Percentiles rank a stretch among this genome's conserved stretches.
Evolutionary conservation across 2,329 filamentous ascomycete species (phyloP).

Genomic region (Bertia moriformis): DNA sequence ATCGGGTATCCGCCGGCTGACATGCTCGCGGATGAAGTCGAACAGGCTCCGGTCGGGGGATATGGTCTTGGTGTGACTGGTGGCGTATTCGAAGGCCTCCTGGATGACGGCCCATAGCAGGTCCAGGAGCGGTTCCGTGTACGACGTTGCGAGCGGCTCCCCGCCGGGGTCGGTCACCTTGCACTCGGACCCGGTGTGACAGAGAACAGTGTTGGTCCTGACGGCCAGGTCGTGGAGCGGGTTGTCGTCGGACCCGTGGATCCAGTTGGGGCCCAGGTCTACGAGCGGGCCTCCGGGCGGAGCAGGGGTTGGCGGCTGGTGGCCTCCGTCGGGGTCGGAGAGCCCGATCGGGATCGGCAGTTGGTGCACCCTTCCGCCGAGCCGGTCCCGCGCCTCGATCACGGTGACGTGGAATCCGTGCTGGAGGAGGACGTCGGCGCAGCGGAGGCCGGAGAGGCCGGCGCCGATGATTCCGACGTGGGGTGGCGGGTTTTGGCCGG

Average conservation of each 20-base stretch:
- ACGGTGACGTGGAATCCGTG: slow-evolving; percentile 55
- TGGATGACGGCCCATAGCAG: slow-evolving; percentile 31
- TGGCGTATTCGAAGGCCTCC: slow-evolving; percentile 53
- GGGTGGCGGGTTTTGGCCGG: too few species aligned
- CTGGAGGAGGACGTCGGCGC: slow-evolving; percentile 51
- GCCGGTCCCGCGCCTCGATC: slow-evolving; percentile 50
- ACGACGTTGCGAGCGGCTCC: slow-evolving; percentile 25
- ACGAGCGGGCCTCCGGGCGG: slow-evolving; percentile 28
- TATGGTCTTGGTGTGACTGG: slow-evolving; percentile 34
- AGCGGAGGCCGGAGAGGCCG: slow-evolving; percentile 56
- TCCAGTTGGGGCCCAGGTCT: slow-evolving; percentile 44
- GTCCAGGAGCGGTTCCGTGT: slow-evolving; percentile 20
- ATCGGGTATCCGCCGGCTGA: too few species aligned
- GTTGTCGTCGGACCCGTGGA: slow-evolving; percentile 36
- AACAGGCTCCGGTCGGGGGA: slow-evolving; percentile 28
- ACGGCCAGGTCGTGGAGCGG: slow-evolving; percentile 36
- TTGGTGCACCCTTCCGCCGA: slow-evolving; percentile 52
- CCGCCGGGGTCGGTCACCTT: slow-evolving; percentile 30
- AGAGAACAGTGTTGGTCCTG: slow-evolving; percentile 27
- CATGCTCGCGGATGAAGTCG: slow-evolving; percentile 34
- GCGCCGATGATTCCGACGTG: slow-evolving; percentile 57
- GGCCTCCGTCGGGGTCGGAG: too few species aligned
- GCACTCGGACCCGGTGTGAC: too few species aligned
- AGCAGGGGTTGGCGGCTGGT: too few species aligned
- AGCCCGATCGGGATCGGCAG: slow-evolving; percentile 26